Evolutionary conservation across 1,284 basidiomycete genomes (phyloP), one percentile per base, ranked within the genome.

Genomic region (Apiotrichum mycotoxinovorans): DNA sequence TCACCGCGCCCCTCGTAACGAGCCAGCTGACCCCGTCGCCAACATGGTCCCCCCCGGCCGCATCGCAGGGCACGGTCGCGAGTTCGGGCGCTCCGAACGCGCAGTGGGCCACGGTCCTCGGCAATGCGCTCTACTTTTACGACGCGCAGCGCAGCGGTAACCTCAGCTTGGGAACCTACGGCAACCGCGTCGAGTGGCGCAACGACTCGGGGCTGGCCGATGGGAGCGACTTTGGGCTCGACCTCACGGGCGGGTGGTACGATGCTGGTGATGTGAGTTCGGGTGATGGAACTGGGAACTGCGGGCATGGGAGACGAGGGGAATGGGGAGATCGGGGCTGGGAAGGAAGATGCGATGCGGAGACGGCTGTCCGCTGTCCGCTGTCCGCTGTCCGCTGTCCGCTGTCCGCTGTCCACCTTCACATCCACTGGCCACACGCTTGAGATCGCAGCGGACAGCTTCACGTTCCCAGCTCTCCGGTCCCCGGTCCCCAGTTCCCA

Each of bases 211-310:
- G 83, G 22, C 67, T 87, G 26, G 77, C 84, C 27, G 93, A 97
- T 74, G 93, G 92, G 12, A 75, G 80, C 54, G 87, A 91, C 64
- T 85, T 82, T 33, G 80, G 81, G 4, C 69, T 91, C 18, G 88
- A 96, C 73, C 79, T 96, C 45, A 84, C 81, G 25, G 91, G 91
- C 64, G 93, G 93, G 4, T 95, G 87, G 74, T 95, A 90, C 68
- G 92, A 95, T 80, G 91, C 92, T 53, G 92, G 76, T 63, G 71
- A 77, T 58, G 70, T 70, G 49, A 60, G 70, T 67, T 3, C 3
- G 3, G 5, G 43, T 10, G 37, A 8, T 18, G 41, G 17, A 1
- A 11, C 18, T 34, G 38, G 35, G 37, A 41, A 11, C 40, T 14
- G 22, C 11, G 15, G 4, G 41, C 17, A 40, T 23, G 14, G 40